phyloP scores from a whole-genome alignment of 1,139 yeast genomes.

The Lizanozyma gosingica region DNA sequence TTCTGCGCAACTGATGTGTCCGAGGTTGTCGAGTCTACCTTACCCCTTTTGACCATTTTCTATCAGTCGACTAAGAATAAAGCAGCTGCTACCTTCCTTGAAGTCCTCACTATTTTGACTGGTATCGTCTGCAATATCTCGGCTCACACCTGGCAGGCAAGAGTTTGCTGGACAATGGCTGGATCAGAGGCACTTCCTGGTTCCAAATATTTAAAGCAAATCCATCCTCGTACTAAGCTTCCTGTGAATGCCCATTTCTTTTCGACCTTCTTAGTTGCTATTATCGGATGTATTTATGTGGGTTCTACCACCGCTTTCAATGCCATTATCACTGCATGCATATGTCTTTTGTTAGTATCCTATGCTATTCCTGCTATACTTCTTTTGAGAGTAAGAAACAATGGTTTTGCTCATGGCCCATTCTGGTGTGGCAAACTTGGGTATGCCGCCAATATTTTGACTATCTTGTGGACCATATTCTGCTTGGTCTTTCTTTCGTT shows the following conservation, averaged over 20 bases:
- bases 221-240: constrained; percentile 36
- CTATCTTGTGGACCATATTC: constrained; percentile 31
- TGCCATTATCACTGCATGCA: constrained; percentile 48
- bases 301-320: constrained; percentile 50
- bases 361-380: constrained; percentile 37
- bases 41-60: constrained; percentile 34
- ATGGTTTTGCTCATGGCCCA: constrained; percentile 36
- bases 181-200: constrained; percentile 29
- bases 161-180: constrained; percentile 19
- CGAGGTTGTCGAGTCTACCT: constrained; percentile 16
- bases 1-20: constrained; percentile 28
- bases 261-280: constrained; percentile 37
- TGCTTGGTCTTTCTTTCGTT: constrained; percentile 34
- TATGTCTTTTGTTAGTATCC: constrained; percentile 40
- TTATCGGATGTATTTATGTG: constrained; percentile 43
- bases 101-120: constrained; percentile 25
- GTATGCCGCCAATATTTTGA: constrained; percentile 12
- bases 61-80: constrained; percentile 27
- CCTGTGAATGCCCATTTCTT: constrained; percentile 48
- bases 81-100: constrained; percentile 31
- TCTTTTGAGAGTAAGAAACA: constrained; percentile 35
- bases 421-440: constrained; percentile 23
- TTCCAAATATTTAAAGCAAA: constrained; percentile 37
- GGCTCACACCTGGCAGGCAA: constrained; percentile 35
- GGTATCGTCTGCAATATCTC: constrained; percentile 35